A percentile compares a stretch with the other conserved stretches of the same genome.
Conservation (phyloP, 148 eudicot species). For the Agrostemma githago region DNA sequence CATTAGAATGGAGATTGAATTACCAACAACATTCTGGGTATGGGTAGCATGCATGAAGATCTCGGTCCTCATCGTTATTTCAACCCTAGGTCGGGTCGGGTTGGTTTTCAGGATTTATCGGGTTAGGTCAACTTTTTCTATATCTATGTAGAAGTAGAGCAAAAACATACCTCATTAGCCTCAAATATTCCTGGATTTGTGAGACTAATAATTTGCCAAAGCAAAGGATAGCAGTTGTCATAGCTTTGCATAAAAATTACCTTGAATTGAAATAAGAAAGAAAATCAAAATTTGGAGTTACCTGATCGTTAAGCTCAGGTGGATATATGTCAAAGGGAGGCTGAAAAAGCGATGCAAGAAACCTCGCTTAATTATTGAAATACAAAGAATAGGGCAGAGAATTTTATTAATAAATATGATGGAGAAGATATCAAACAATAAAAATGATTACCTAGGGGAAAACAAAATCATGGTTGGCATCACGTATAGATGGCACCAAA, state of each 20-base stretch:
- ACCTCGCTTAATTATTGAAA: slow-evolving; percentile 3
- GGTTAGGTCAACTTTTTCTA: too few species aligned
- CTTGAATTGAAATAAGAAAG: neutral
- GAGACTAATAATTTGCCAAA: slow-evolving; percentile 64
- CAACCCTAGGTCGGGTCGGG: too few species aligned
- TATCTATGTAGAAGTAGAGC: neutral
- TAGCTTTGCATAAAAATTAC: too few species aligned
- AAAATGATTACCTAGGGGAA: slow-evolving; percentile 74
- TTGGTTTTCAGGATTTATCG: too few species aligned
- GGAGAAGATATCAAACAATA: neutral
- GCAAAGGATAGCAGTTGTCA: slow-evolving; percentile 3
- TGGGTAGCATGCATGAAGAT: too few species aligned
- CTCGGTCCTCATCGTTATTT: too few species aligned
- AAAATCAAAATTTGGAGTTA: slow-evolving; percentile 18
- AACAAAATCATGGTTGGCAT: slow-evolving; percentile 86
- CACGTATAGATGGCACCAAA: slow-evolving; percentile 55
- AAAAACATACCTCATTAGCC: slow-evolving; percentile 38
- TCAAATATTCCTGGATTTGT: slow-evolving; percentile 60
- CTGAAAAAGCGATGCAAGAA: slow-evolving; percentile 44
- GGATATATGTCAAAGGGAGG: slow-evolving; percentile 43
- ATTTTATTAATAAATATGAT: neutral
- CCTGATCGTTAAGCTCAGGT: too few species aligned
- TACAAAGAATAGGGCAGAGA: too few species aligned
- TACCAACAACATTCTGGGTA: too few species aligned
- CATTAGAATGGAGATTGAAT: too few species aligned